Conservation (phyloP, 1,284 basidiomycete genomes). For the Grifola frondosa region DNA sequence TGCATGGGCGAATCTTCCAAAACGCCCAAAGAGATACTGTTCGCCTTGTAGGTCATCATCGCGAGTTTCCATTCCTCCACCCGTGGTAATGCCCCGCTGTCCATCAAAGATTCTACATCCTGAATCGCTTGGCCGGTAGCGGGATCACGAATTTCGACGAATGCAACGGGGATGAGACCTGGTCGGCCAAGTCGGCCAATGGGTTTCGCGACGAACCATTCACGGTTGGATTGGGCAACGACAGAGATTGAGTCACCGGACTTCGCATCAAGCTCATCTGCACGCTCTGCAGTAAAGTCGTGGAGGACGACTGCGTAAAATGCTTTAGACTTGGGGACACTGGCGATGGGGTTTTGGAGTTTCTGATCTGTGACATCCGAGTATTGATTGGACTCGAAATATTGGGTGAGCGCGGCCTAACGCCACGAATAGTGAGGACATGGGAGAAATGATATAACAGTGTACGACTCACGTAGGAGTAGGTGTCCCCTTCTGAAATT, state of each 20-base stretch:
- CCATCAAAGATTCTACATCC: constrained; percentile 79
- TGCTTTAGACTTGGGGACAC: constrained; percentile 55
- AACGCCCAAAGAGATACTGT: constrained; percentile 91
- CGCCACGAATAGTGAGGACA: neutral
- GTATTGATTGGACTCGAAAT: constrained; percentile 9
- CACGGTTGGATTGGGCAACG: constrained; percentile 87
- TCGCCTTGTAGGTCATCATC: constrained; percentile 94
- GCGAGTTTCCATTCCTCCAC: constrained; percentile 99
- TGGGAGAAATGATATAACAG: neutral
- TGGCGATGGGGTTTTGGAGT: constrained; percentile 14
- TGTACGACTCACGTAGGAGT: constrained; percentile 52
- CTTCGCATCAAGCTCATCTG: constrained; percentile 95
- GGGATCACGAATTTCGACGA: constrained; percentile 95
- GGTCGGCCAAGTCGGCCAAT: constrained; percentile 94
- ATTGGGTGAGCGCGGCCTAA: constrained; percentile 21
- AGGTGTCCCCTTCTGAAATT: constrained; percentile 72
- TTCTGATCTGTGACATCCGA: constrained; percentile 28
- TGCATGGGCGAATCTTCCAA: constrained; percentile 58
- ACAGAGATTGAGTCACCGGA: constrained; percentile 92
- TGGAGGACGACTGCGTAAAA: constrained; percentile 95
- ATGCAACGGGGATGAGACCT: constrained; percentile 94
- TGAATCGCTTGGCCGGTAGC: constrained; percentile 74
- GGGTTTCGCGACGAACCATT: constrained; percentile 92
- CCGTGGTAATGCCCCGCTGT: constrained; percentile 83
- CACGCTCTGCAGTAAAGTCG: constrained; percentile 91